Evolutionary conservation across 768 basidiomycete species (phyloP).

Genomic region (Tylopilus rubrobrunneus): DNA sequence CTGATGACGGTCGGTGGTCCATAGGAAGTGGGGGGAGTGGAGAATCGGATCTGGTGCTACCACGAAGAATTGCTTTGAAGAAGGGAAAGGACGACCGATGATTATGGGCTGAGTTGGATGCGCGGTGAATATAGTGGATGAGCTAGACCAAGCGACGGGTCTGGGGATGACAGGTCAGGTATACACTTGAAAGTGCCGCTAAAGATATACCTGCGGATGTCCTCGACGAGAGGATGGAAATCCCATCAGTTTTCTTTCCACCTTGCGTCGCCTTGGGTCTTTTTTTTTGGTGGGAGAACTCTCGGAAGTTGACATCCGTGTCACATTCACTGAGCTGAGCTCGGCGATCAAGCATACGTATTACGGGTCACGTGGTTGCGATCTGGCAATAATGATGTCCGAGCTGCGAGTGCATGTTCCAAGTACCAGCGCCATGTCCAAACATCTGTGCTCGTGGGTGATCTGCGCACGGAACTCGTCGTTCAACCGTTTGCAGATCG

Average conservation of each 20-base stretch:
- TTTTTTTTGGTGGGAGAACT: constrained; percentile 51
- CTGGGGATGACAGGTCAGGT: constrained; percentile 33
- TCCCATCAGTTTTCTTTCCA: constrained; percentile 78
- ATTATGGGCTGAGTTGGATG: constrained; percentile 61
- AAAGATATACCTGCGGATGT: constrained; percentile 45
- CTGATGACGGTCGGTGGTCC: constrained; percentile 62
- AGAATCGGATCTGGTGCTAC: constrained; percentile 50
- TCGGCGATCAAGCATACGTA: too few species aligned
- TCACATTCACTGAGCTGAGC: not conserved
- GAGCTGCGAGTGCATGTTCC: too few species aligned
- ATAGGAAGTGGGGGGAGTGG: constrained; percentile 45
- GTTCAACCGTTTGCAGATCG: constrained; percentile 80
- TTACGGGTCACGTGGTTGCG: constrained; percentile 2
- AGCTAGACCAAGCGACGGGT: constrained; percentile 67
- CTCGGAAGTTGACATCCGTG: constrained; percentile 23
- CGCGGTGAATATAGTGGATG: constrained; percentile 65
- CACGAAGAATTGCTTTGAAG: constrained; percentile 60
- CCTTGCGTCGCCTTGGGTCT: constrained; percentile 42
- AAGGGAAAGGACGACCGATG: constrained; percentile 63
- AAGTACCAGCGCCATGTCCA: constrained; percentile 31
- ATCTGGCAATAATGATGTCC: too few species aligned
- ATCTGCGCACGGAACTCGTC: constrained; percentile 65
- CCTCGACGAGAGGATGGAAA: constrained; percentile 56
- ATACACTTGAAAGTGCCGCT: too few species aligned
- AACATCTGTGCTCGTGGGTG: constrained; percentile 48